Base-by-base conservation (phyloP, 2,329 filamentous ascomycete genomes). In the Elsinoe necatrix region DNA sequence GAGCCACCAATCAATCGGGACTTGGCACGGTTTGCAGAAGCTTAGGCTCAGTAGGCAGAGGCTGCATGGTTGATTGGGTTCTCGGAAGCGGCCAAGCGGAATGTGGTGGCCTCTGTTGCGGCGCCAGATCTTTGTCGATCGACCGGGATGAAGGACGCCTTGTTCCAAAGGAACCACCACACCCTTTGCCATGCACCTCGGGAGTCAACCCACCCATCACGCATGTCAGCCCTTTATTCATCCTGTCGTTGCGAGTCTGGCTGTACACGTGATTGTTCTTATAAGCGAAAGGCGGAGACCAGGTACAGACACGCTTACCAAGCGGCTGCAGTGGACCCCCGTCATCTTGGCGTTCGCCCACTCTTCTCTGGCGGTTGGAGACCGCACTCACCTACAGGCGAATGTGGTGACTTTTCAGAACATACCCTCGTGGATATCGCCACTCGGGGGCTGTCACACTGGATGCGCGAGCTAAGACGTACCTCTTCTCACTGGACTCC, bases 11-110 rank as follows among this genome's bases (percentile, higher is more conserved):
- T 52, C 48, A 39, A 52, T 52, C 31, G 29, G 3, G 48, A 18
- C 48, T 52, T 39, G 48, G 48, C 48, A 7, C 48, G 48, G 48
- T 34, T 39, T 52, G n/a, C 16, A 35, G 20, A 52, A 52, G 48
- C 48, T 52, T 52, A 34, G 29, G 48, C 29, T 34, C 39, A 27
- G 25, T 45, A 21, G 41, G 18, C 41, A 18, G 41, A 23, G 41
- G n/a, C 29, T 7, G n/a, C 31, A 16, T 37, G 48, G 48, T 37
- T 52, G 48, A 52, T 52, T 52, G 48, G 48, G n/a, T 25, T 31
- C 16, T 37, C 48, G 48, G 16, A 35, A 31, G 27, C 4, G 43
- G 20, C 43, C 23, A 48, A 48, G 43, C 43, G 43, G 29, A 48
- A 43, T 37, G 34, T 37, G 34, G 34, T 37, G 34, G 34, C 5